Base-by-base conservation (phyloP, 2,329 filamentous ascomycete genomes). In the Aspergillus terreus region DNA sequence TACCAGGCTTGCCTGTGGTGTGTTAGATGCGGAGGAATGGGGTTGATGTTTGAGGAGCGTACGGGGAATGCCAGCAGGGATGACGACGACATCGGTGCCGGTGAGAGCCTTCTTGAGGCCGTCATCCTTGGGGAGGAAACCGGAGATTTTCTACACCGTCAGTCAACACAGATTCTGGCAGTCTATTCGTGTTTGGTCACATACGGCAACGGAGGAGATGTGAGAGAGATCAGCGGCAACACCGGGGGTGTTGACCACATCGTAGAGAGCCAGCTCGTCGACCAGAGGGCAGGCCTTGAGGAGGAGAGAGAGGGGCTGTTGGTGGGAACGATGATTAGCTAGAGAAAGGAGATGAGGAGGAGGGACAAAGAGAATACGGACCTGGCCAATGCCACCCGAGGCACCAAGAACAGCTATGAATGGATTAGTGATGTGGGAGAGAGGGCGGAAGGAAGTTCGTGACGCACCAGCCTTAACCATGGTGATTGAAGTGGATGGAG, bases 231-330 rank as follows among this genome's bases (percentile, higher is more conserved):
- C 94, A 68, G 92, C 86, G 60, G 92, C 90, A 70, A 99, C 94
- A 76, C 94, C 94, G 65, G 91, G 92, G 46, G 91, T 95, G 83
- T 97, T 96, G 76, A 97, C 92, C 62, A 99, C 92, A 95, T 99
- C 94, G 82, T 96, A 99, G 66, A 99, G 88, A 56, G 91, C 82
- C 66, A 99, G 89, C 80, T 97, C 90, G 68, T 92, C 87, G 67
- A 99, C 82, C 69, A 90, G 84, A 60, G 91, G 88, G 70, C 82
- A 89, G 62, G 88, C 84, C 84, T 99, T 99, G 72, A 97, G 83
- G 66, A 99, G 88, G 63, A 99, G 89, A 61, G 94, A 99, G 68
- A 99, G 83, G 63, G 94, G 94, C 92, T 97, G 70, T 52, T 46
- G 9, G 50, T n/a, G n/a, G n/a, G 27, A 36, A 47, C 15, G 43